Conservation (phyloP, 169 alveolate species). For the Cyclospora cayetanensis region DNA sequence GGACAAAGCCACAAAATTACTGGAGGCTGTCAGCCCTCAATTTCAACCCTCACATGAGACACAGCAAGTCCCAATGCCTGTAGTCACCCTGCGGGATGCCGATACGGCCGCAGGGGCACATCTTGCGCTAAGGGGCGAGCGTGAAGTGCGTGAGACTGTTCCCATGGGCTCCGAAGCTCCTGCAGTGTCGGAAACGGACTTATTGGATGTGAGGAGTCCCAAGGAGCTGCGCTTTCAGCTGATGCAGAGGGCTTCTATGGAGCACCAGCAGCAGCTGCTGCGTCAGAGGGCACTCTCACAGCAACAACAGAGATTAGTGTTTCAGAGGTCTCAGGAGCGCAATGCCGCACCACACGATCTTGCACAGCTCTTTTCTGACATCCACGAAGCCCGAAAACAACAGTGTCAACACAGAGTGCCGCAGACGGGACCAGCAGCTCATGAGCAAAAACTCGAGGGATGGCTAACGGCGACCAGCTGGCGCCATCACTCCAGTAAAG, state of each 20-base stretch:
- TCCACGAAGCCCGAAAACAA: constrained; percentile 46
- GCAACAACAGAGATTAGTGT: constrained; percentile 46
- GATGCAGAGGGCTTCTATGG: constrained; percentile 25
- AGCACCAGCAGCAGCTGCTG: constrained; percentile 53
- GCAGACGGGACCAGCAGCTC: neutral
- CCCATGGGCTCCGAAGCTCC: neutral
- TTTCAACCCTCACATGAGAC: neutral
- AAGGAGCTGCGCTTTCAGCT: constrained; percentile 22
- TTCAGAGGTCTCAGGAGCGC: constrained; percentile 57
- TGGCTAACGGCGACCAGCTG: neutral
- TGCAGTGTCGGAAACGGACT: neutral
- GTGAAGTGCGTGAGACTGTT: neutral
- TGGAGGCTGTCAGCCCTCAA: neutral
- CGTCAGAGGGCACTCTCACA: constrained; percentile 39
- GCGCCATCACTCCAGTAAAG: constrained; percentile 4
- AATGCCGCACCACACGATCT: constrained; percentile 13
- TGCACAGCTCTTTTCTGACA: constrained; percentile 42
- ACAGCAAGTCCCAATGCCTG: neutral
- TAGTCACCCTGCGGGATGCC: neutral
- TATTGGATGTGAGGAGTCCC: neutral
- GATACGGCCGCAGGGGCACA: neutral
- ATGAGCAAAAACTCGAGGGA: constrained; percentile 8
- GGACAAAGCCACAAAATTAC: neutral
- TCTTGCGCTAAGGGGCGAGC: neutral
- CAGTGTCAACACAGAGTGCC: constrained; percentile 1